These are phyloP conservation scores for Phytophthora capsici DNA, from an alignment of 352 stramenopile species.

Conservation along the genomic window DNA sequence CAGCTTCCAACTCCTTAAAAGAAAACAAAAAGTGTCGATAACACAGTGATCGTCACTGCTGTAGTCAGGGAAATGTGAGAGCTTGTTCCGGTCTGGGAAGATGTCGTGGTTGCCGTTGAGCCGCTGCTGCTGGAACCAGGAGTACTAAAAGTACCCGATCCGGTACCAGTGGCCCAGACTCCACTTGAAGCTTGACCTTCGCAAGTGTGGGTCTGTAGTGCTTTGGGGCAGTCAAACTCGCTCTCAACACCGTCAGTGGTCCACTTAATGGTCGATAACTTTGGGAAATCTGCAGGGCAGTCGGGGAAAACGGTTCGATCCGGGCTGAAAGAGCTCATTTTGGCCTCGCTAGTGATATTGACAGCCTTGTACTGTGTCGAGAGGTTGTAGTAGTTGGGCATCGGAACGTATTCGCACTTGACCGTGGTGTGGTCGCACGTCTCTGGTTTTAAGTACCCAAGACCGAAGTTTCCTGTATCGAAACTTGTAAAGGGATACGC, in stretches of 20 bases:
- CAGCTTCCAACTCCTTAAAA: conserved; percentile 8
- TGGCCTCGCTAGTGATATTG: conserved; percentile 39
- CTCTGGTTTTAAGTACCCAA: conserved; percentile 81
- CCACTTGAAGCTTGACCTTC: conserved; percentile 45
- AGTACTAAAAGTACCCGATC: conserved; percentile 12
- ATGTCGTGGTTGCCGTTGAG: conserved; percentile 3
- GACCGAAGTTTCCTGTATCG: conserved; percentile 80
- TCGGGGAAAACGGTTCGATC: conserved; percentile 32
- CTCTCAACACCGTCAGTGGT: conserved; percentile 28
- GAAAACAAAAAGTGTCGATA: conserved; percentile 17
- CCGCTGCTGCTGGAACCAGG: conserved; percentile 1
- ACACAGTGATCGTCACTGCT: conserved; percentile 7
- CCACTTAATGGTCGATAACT: conserved; percentile 36
- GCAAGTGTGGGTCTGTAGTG: conserved; percentile 41
- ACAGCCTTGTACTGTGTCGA: conserved; percentile 55
- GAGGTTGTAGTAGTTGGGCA: conserved; percentile 82
- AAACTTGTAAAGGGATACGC: conserved; percentile 77
- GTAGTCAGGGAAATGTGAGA: background rate
- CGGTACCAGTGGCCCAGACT: conserved; percentile 37
- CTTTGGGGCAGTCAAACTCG: conserved; percentile 26
- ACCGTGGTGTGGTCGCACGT: conserved; percentile 65
- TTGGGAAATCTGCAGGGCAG: conserved; percentile 35
- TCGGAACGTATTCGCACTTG: conserved; percentile 66
- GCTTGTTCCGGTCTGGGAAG: conserved; percentile 12
- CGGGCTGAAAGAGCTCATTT: conserved; percentile 39